Evolutionary conservation across 148 eudicot genomes (phyloP), one percentile per base, ranked within the genome.

Genomic region (Hydrangea macrophylla): DNA sequence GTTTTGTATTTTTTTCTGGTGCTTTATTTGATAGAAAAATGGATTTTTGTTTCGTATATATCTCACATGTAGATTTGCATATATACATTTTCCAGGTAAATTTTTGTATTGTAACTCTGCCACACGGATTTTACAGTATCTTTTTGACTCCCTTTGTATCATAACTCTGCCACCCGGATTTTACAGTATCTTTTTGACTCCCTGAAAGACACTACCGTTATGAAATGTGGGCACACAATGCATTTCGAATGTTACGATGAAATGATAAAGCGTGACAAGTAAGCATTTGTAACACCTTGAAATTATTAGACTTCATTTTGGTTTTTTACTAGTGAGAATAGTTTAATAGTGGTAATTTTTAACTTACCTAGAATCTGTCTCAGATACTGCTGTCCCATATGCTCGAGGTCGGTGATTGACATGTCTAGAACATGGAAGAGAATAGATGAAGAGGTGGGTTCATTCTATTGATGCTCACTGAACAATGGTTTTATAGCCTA

Each of bases 141-240:
- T n/a, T n/a, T n/a, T n/a, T n/a, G n/a, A n/a, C n/a, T n/a, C n/a
- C n/a, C n/a, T n/a, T 39, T 6, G 23, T 24, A 48, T 26, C 25
- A 9, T 56, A 51, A 20, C 18, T 27, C 11, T 68, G 62, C 57
- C 40, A 18, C 70, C 28, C 60, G 67, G 11, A 45, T 61, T 61
- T 25, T 62, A 28, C 82, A 94, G 99, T 94, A 86, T 79, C 97
- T 94, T 56, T 94, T 94, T 74, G 99, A 94, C 77, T 90, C 99
- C 3, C 64, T 94, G 62, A 89, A 94, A 77, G 96, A 87, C 67
- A 89, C 93, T 39, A 77, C 78, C 20, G 97, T 94, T 32, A 79
- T 94, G 93, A 82, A 78, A 76, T 94, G 99, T 83, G 99, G 99
- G 60, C 99, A 94, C 71, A 94, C 99, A 9, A 94, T 94, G 91